These are phyloP conservation scores for Dalbergia cultrata DNA, from an alignment of 306 rosid genomes.

Conservation along the genomic window DNA sequence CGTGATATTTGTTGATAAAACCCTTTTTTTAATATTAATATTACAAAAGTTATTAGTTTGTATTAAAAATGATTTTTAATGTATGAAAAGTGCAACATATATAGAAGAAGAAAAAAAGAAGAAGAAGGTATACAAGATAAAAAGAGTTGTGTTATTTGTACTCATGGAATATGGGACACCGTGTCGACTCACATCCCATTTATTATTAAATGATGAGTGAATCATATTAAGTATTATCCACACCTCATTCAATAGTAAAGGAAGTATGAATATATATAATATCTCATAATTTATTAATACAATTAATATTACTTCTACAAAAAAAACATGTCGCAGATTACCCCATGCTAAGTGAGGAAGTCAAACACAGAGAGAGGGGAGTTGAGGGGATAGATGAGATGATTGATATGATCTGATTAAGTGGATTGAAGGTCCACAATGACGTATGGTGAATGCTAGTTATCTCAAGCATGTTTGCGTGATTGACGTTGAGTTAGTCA, in stretches of 20 bases:
- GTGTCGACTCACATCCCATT: no score
- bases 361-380: conserved; percentile 32
- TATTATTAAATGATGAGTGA: no score
- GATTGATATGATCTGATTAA: conserved; percentile 37
- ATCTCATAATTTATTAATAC: no score
- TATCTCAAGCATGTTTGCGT: conserved; percentile 58
- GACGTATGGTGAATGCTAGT: conserved; percentile 37
- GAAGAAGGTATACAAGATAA: background rate
- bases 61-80: background rate
- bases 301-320: background rate
- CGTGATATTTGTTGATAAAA: background rate
- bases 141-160: no score
- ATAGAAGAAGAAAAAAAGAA: no score
- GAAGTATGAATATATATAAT: no score
- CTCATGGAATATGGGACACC: no score
- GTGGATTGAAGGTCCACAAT: conserved; percentile 49
- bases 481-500: conserved; percentile 59
- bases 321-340: background rate
- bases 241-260: no score
- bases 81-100: background rate
- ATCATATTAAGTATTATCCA: no score
- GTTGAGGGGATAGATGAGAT: background rate
- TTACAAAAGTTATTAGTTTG: background rate
- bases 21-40: no score
- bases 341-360: background rate